A percentile compares a stretch with the other conserved stretches of the same genome.
These are phyloP conservation scores for Stereum hirsutum DNA, from an alignment of 1,284 basidiomycete species.

Conservation along the genomic window DNA sequence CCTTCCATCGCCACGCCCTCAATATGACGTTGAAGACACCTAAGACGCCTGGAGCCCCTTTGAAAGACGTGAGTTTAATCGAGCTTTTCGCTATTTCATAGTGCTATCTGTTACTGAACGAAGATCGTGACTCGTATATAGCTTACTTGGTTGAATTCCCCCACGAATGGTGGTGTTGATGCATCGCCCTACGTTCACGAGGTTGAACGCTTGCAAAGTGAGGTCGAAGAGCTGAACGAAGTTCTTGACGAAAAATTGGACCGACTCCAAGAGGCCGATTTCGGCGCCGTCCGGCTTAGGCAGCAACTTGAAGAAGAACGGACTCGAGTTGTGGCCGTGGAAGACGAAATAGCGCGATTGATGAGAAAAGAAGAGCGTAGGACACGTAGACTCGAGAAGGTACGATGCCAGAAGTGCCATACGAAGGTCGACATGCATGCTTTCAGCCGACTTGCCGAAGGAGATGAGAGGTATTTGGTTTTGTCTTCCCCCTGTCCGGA, in stretches of 20 bases:
- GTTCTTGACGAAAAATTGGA: slow-evolving; percentile 81
- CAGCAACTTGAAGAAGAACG: slow-evolving; percentile 65
- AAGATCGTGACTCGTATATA: slow-evolving; percentile 23
- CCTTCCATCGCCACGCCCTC: slow-evolving; percentile 62
- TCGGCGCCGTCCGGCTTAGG: slow-evolving; percentile 59
- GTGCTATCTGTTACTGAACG: slow-evolving; percentile 1
- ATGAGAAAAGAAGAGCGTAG: slow-evolving; percentile 57
- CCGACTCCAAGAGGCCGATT: slow-evolving; percentile 69
- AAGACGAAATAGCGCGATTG: slow-evolving; percentile 59
- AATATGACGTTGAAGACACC: slow-evolving; percentile 59
- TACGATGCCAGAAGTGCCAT: slow-evolving; percentile 56
- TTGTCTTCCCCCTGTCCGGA: background rate
- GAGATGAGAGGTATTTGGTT: slow-evolving; percentile 50
- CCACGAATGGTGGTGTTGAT: slow-evolving; percentile 35
- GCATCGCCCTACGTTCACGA: slow-evolving; percentile 52
- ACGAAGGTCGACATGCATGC: slow-evolving; percentile 45
- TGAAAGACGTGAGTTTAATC: slow-evolving; percentile 61
- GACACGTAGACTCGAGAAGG: slow-evolving; percentile 43
- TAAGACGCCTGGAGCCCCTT: slow-evolving; percentile 66
- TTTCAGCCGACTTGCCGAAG: slow-evolving; percentile 26
- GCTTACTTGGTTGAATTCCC: slow-evolving; percentile 66
- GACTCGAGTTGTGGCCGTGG: slow-evolving; percentile 41
- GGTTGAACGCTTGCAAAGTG: slow-evolving; percentile 55
- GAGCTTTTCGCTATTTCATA: background rate
- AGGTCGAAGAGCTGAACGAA: slow-evolving; percentile 70